A percentile compares a stretch with the other conserved stretches of the same genome.
Conservation (phyloP, 495 filamentous ascomycete species). For the Eremomyces bilateralis region DNA sequence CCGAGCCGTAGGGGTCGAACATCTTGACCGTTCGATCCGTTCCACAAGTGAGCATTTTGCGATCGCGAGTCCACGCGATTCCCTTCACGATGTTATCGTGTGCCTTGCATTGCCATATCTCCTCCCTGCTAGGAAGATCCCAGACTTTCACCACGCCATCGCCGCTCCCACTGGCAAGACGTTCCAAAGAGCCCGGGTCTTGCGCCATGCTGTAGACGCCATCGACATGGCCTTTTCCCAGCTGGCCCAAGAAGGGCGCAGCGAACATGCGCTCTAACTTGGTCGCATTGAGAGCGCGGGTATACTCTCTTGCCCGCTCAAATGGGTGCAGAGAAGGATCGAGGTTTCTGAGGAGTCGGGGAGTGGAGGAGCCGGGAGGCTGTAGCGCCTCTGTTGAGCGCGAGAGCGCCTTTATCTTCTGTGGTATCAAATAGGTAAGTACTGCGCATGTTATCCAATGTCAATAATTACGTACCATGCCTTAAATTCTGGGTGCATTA, state of each 20-base stretch:
- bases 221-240: slow-evolving; percentile 84
- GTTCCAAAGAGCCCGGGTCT: slow-evolving; percentile 20
- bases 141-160: slow-evolving; percentile 73
- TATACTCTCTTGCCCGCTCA: slow-evolving; percentile 83
- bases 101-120: slow-evolving; percentile 61
- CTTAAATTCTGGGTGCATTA: not conserved
- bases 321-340: slow-evolving; percentile 90
- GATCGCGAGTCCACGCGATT: slow-evolving; percentile 64
- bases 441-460: no score
- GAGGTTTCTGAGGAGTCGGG: slow-evolving; percentile 62
- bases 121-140: slow-evolving; percentile 59
- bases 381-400: slow-evolving; percentile 56
- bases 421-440: no score
- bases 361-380: slow-evolving; percentile 52
- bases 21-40: slow-evolving; percentile 73
- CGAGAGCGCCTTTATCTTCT: slow-evolving; percentile 85
- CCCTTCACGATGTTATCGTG: slow-evolving; percentile 85
- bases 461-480: not conserved
- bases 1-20: slow-evolving; percentile 67
- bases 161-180: slow-evolving; percentile 20
- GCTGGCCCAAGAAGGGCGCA: slow-evolving; percentile 68
- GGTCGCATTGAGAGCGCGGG: slow-evolving; percentile 67
- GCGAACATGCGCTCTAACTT: slow-evolving; percentile 95
- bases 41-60: slow-evolving; percentile 75
- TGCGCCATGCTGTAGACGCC: slow-evolving; percentile 39